Conservation (phyloP, 176 grass and related monocot species). For the Urochloa ruziziensis region DNA sequence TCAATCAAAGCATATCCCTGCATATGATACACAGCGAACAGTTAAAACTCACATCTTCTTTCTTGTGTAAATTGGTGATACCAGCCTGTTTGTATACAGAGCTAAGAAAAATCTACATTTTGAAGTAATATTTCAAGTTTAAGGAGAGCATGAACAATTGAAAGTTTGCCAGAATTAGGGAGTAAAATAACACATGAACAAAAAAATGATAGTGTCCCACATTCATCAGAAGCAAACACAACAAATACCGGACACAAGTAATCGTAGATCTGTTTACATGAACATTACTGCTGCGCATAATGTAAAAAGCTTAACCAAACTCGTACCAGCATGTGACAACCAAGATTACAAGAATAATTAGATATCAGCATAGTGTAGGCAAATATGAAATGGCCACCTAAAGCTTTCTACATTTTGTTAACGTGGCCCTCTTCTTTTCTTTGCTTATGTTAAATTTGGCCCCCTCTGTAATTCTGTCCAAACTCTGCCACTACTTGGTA, state of each 20-base stretch:
- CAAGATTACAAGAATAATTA: neutral
- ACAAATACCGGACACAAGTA: neutral
- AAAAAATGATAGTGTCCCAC: neutral
- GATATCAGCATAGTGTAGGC: neutral
- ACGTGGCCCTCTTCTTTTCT: no score
- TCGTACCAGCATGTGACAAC: neutral
- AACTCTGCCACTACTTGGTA: no score
- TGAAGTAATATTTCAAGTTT: neutral
- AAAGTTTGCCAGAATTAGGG: neutral
- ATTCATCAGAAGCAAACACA: neutral
- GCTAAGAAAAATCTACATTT: neutral
- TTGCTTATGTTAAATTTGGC: no score
- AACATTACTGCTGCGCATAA: neutral
- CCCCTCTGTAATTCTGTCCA: no score
- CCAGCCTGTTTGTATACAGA: neutral
- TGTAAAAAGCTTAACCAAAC: neutral
- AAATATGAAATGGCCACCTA: neutral
- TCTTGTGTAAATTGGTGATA: neutral
- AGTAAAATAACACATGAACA: neutral
- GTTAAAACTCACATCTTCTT: neutral
- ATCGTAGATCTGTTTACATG: neutral
- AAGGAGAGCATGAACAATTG: neutral
- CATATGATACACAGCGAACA: neutral
- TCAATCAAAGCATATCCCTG: slow-evolving; percentile 72
- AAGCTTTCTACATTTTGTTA: neutral